These are phyloP conservation scores for Populus euphratica DNA, from an alignment of 345 rosid species.

Conservation along the genomic window DNA sequence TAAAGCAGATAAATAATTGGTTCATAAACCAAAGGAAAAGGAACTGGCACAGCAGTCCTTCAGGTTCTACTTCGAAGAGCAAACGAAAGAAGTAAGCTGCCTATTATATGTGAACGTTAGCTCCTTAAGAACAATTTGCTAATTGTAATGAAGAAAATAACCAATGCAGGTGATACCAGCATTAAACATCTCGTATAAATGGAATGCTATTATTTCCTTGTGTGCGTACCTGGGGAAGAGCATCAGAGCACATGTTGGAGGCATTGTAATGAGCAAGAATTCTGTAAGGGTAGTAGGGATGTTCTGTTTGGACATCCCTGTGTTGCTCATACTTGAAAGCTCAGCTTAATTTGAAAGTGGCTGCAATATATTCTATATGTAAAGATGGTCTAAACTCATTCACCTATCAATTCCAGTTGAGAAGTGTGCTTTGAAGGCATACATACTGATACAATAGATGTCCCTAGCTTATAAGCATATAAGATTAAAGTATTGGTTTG, in stretches of 20 bases:
- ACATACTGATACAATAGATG: neutral
- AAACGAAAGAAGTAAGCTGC: slow-evolving; percentile 70
- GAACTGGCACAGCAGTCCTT: slow-evolving; percentile 75
- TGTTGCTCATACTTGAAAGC: neutral
- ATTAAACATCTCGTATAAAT: slow-evolving; percentile 20
- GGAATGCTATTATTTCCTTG: neutral
- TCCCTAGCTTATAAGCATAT: slow-evolving; percentile 2
- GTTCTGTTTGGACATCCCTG: neutral
- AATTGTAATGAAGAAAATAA: slow-evolving; percentile 16
- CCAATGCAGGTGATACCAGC: slow-evolving; percentile 36
- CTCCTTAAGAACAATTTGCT: neutral
- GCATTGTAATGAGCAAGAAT: slow-evolving; percentile 4
- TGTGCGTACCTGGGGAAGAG: slow-evolving; percentile 1
- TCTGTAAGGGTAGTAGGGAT: neutral
- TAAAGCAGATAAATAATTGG: slow-evolving; percentile 90
- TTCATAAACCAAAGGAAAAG: slow-evolving; percentile 89
- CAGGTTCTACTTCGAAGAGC: slow-evolving; percentile 60
- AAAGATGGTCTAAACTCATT: slow-evolving; percentile 2
- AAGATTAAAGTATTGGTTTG: neutral
- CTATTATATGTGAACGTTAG: neutral
- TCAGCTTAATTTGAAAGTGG: slow-evolving; percentile 5
- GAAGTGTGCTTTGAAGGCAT: slow-evolving; percentile 3
- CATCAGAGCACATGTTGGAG: neutral
- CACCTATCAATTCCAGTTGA: neutral
- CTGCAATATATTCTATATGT: slow-evolving; percentile 3